These are phyloP conservation scores for Cerrena zonata DNA, from an alignment of 1,284 basidiomycete species.

Conservation along the genomic window DNA sequence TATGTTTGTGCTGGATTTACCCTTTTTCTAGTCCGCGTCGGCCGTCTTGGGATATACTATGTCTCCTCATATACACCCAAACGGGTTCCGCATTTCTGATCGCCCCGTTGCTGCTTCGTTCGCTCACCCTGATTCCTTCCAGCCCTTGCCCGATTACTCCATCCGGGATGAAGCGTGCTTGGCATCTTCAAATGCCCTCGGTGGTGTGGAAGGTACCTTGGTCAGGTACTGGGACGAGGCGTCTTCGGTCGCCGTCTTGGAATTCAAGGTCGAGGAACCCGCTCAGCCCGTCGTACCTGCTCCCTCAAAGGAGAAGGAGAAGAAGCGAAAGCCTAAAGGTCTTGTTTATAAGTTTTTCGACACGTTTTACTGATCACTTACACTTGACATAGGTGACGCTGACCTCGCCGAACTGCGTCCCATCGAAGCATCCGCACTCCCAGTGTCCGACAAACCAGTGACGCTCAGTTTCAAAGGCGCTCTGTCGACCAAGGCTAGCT, in stretches of 20 bases:
- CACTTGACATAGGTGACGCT: neutral
- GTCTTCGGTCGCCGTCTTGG: conserved; percentile 62
- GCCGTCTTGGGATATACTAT: conserved; percentile 73
- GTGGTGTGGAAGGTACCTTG: conserved; percentile 65
- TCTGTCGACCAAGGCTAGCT: conserved; percentile 32
- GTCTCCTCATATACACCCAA: conserved; percentile 77
- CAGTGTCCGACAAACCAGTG: conserved; percentile 71
- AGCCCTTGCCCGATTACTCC: conserved; percentile 67
- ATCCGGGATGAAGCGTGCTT: conserved; percentile 71
- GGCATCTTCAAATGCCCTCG: conserved; percentile 55
- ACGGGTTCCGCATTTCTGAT: conserved; percentile 82
- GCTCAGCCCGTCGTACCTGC: conserved; percentile 32
- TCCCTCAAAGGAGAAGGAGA: conserved; percentile 55
- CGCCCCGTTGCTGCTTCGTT: conserved; percentile 84
- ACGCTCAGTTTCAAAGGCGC: conserved; percentile 63
- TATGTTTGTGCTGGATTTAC: conserved; percentile 3
- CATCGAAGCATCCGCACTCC: conserved; percentile 55
- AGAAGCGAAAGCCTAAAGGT: conserved; percentile 61
- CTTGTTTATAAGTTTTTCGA: neutral
- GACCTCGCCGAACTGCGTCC: conserved; percentile 18
- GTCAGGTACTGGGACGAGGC: conserved; percentile 81
- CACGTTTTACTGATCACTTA: neutral
- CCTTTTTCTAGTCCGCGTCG: conserved; percentile 52
- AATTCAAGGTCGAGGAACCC: conserved; percentile 73
- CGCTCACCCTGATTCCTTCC: conserved; percentile 81